Base-by-base conservation (phyloP, 2,329 filamentous ascomycete species). In the Lachnellula cervina region DNA sequence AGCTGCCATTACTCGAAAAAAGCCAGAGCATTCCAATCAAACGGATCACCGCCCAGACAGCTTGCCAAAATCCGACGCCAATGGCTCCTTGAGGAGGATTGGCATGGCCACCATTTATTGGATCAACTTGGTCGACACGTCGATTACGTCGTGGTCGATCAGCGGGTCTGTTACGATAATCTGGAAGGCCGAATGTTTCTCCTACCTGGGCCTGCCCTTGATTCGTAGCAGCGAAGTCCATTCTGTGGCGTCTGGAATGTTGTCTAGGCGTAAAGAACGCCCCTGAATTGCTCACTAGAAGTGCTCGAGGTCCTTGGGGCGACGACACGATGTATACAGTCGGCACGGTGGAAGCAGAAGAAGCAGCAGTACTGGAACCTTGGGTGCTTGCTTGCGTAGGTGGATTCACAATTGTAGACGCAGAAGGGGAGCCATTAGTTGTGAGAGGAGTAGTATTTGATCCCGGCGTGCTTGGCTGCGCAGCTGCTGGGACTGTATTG, bases 291-390 rank as follows among this genome's bases (percentile, higher is more conserved):
- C 80, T 82, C 42, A 86, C 70, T 6, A 87, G 67, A 1, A 87
- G 68, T 5, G 77, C 83, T 19, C 78, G 77, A 1, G 83, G 83
- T 0, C 83, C 83, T 43, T 75, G 74, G 0, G 83, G 82, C 0
- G 83, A 86, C 16, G 77, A 80, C 6, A 87, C 66, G 23, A 87
- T 78, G 61, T 85, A 86, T 2, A 85, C 80, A 56, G 82, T 78
- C 0, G 77, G 73, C 23, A 71, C 71, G 34, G 66, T 66, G 17
- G 68, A 48, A 14, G 65, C 28, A 23, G 57, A 19, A 44, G 54
- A 45, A 28, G 54, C 23, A 57, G 45, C 16, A 60, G 56, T 45
- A 59, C 59, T 59, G 59, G 51, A 57, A n/a, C 49, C 34, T 52
- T 56, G 50, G n/a, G 46, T 57, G 52, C 51, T 60, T 54, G 49